Base-by-base conservation (phyloP, 257 asterid species). In the Catharanthus roseus region DNA sequence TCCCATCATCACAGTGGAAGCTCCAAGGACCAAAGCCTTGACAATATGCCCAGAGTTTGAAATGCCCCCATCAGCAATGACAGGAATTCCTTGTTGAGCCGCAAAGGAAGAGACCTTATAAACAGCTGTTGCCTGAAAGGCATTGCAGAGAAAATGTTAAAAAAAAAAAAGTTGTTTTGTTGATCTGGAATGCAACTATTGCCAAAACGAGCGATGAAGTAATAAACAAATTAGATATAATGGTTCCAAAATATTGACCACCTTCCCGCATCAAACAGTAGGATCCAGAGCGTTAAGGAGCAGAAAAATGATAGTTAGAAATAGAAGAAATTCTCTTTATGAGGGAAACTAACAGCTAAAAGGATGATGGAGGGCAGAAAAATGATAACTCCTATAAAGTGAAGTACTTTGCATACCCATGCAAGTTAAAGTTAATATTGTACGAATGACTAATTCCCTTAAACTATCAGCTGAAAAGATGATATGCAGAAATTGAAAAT, bases 31-130 rank as follows among this genome's bases (percentile, higher is more conserved):
- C 76, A 92, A 73, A 68, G 98, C 98, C 83, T 93, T 93, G 67
- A 90, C 98, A 65, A 93, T 86, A 80, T 93, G 98, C 69, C 98
- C 98, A 44, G 97, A 90, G 74, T 93, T 93, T 23, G 96, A 90
- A 72, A 93, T 87, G 70, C 98, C 97, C 63, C 98, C 97, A 75
- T 93, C 98, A 66, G 98, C 98, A 57, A 90, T 87, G 72, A 93
- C 86, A 34, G 97, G 98, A 61, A 93, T 79, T 66, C 83, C 89
- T 71, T 84, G 83, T 74, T 83, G 76, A 72, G 89, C 82, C 12
- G 97, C 98, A 72, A 90, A 69, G 44, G 97, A 88, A 77, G 95
- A 83, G 68, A 93, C 98, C 87, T 88, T 90, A 81, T 87, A 93
- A 56, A 93, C 97, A 66, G 97, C 98, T 7, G 93, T 78, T 39